A percentile compares a stretch with the other conserved stretches of the same genome.
Evolutionary conservation across 177 flowering plant species (phyloP).

Genomic region (Vitis hybrid): DNA sequence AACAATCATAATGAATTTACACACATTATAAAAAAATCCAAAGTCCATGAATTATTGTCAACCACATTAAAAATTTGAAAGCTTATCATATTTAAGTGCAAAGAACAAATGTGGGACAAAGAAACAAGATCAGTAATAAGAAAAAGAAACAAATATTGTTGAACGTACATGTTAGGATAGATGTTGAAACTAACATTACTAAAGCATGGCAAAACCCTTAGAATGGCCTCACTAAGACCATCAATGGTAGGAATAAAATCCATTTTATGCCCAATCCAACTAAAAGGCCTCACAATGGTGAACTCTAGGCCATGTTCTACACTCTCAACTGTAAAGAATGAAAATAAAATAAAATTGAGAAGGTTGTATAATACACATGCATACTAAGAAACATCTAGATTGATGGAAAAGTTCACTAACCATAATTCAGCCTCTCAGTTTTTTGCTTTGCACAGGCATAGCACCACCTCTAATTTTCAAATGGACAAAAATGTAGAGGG

Average conservation of each 20-base stretch:
- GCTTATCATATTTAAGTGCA: too few relatives aligned
- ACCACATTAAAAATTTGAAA: too few relatives aligned
- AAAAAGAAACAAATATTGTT: neutral
- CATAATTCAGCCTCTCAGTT: constrained; percentile 92
- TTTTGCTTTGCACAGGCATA: constrained; percentile 99
- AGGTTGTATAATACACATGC: neutral
- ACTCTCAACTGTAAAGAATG: constrained; percentile 77
- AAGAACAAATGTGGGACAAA: neutral
- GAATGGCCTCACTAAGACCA: constrained; percentile 98
- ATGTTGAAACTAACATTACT: constrained; percentile 70
- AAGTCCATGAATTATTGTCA: too few relatives aligned
- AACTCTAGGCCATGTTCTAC: constrained; percentile 95
- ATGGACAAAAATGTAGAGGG: constrained; percentile 96
- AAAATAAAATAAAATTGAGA: constrained; percentile 8
- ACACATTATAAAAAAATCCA: too few relatives aligned
- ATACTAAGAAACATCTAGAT: neutral
- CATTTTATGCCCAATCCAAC: constrained; percentile 99
- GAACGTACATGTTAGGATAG: neutral
- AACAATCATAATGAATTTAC: neutral
- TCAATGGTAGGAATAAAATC: constrained; percentile 98
- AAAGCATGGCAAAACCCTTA: constrained; percentile 94
- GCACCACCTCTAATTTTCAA: constrained; percentile 99
- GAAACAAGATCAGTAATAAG: neutral
- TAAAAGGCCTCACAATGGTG: constrained; percentile 95
- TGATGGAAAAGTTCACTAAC: constrained; percentile 31